phyloP scores from a whole-genome alignment of 1,139 yeast genomes.

The Komagataea norvegica region DNA sequence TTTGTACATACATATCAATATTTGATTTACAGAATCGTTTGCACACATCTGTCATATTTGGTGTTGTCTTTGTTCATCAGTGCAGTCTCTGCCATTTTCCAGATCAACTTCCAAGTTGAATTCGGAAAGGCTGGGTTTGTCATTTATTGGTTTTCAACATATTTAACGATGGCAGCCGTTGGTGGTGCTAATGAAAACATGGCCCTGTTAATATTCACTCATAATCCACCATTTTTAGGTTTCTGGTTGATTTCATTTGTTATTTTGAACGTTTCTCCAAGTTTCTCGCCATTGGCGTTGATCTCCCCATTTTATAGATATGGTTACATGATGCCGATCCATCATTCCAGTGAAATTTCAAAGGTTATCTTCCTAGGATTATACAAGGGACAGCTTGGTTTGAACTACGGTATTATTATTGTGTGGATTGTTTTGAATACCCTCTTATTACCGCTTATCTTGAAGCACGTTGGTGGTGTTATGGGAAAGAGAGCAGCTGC shows the following conservation, averaged over 20 bases:
- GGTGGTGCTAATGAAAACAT: slow-evolving; percentile 63
- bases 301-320: slow-evolving; percentile 50
- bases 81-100: slow-evolving; percentile 57
- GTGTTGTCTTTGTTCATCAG: slow-evolving; percentile 51
- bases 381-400: slow-evolving; percentile 52
- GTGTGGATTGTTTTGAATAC: slow-evolving; percentile 56
- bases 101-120: slow-evolving; percentile 45
- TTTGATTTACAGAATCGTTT: slow-evolving; percentile 43
- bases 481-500: slow-evolving; percentile 29
- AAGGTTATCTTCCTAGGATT: slow-evolving; percentile 55
- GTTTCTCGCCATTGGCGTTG: slow-evolving; percentile 55
- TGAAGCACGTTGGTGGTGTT: slow-evolving; percentile 29
- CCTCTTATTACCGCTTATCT: slow-evolving; percentile 40
- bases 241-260: slow-evolving; percentile 63
- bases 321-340: slow-evolving; percentile 65
- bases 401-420: slow-evolving; percentile 51
- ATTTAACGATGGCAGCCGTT: slow-evolving; percentile 53
- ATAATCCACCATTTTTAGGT: slow-evolving; percentile 48
- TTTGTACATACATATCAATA: slow-evolving; percentile 42
- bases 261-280: slow-evolving; percentile 53
- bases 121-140: slow-evolving; percentile 61
- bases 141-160: slow-evolving; percentile 60
- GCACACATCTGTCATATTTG: slow-evolving; percentile 46
- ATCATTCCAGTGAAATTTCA: slow-evolving; percentile 50
- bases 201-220: slow-evolving; percentile 41